Percentiles rank a stretch among this genome's conserved stretches.
phyloP scores from a whole-genome alignment of 345 rosid species.

The Raphanus raphanistrum region DNA sequence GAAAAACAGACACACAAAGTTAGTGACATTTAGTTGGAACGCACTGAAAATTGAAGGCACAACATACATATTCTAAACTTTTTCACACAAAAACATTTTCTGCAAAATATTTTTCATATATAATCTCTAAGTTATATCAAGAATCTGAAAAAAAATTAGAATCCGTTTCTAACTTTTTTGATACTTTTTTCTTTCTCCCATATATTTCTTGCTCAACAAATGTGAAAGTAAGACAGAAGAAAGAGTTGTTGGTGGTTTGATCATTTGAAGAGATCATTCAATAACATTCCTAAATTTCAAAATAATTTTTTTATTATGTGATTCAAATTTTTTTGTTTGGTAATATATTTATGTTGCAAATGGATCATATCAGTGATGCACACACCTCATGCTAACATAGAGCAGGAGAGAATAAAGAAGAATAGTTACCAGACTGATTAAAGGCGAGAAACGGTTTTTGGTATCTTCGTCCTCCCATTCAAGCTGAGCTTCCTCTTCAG shows the following conservation, averaged over 20 bases:
- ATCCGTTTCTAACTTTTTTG: no score
- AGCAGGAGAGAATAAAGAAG: neutral
- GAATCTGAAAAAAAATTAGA: no score
- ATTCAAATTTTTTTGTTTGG: no score
- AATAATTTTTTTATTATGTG: no score
- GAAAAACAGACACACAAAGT: neutral
- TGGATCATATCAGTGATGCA: neutral
- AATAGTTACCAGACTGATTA: neutral
- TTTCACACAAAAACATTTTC: neutral
- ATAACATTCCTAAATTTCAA: no score
- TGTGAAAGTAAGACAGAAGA: no score
- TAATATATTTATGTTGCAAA: no score
- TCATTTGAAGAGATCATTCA: neutral
- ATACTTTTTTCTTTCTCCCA: no score
- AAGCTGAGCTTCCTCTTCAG: neutral
- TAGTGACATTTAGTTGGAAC: neutral
- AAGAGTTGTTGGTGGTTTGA: neutral
- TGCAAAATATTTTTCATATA: neutral
- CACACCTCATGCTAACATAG: neutral
- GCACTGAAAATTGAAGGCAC: neutral
- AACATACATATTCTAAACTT: neutral
- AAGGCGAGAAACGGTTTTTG: neutral
- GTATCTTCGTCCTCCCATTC: conserved; percentile 13
- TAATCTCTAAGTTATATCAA: neutral
- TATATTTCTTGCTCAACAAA: no score